These are phyloP conservation scores for Pseudogymnoascus sp. DNA, from an alignment of 2,329 filamentous ascomycete species.

Conservation along the genomic window DNA sequence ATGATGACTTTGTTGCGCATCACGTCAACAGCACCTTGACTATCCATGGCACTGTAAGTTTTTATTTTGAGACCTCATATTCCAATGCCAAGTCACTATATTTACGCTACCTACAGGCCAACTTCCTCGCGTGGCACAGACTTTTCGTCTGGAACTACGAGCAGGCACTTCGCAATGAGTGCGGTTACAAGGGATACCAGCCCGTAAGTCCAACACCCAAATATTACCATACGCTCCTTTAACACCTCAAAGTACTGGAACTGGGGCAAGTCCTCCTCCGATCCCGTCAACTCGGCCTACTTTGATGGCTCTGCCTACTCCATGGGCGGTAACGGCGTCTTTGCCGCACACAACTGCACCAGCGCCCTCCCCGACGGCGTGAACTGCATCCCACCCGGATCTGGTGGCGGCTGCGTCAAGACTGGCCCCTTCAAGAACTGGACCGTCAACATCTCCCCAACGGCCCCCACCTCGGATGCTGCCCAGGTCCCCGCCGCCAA, in stretches of 20 bases:
- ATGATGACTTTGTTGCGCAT: slow-evolving; percentile 35
- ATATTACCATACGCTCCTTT: slow-evolving; percentile 23
- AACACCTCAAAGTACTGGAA: slow-evolving; percentile 19
- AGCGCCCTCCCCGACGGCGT: slow-evolving; percentile 20
- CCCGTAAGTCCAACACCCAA: slow-evolving; percentile 40
- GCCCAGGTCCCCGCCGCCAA: slow-evolving; percentile 29
- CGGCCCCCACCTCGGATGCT: slow-evolving; percentile 28
- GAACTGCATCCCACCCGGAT: slow-evolving; percentile 37
- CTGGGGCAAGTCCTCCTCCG: slow-evolving; percentile 19
- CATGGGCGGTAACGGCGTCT: slow-evolving; percentile 41
- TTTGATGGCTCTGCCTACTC: slow-evolving; percentile 48
- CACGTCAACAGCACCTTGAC: slow-evolving; percentile 30
- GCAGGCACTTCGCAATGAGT: slow-evolving; percentile 33
- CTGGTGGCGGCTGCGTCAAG: slow-evolving; percentile 47
- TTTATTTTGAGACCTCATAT: not conserved
- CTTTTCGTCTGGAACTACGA: slow-evolving; percentile 36
- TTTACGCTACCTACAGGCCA: slow-evolving; percentile 13
- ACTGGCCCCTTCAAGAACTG: slow-evolving; percentile 38
- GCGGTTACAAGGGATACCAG: slow-evolving; percentile 37
- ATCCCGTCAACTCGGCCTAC: slow-evolving; percentile 41
- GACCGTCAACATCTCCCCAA: slow-evolving; percentile 40
- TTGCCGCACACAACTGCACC: slow-evolving; percentile 24
- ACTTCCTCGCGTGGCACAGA: slow-evolving; percentile 38
- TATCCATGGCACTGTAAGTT: slow-evolving; percentile 28
- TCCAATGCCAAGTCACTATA: not conserved